Evolutionary conservation across 148 eudicot genomes (phyloP), one percentile per base, ranked within the genome.

Genomic region (Rheum nobile): DNA sequence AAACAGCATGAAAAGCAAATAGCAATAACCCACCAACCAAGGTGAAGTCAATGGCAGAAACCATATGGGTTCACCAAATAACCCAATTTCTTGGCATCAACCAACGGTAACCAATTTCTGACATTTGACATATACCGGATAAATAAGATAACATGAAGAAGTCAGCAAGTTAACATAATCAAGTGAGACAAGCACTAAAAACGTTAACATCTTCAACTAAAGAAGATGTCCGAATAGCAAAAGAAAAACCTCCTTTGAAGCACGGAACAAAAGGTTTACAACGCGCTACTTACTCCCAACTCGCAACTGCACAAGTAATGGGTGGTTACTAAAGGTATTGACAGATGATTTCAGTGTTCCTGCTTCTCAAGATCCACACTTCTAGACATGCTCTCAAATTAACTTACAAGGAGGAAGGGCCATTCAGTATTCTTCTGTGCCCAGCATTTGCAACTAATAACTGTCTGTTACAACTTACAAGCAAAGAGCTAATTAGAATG

Each of bases 241-340:
- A 31, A 32, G 1, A 31, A 54, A 61, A 61, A 29, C 35, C 69
- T 44, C 28, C 39, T 65, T 32, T 65, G 3, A 41, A 32, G 10
- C 39, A 65, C 10, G 41, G 21, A 65, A 65, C 41, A 32, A 32
- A 65, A 65, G 70, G 70, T 9, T 65, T 65, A 65, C 69, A 48
- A 65, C n/a, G 38, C 70, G 41, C 17, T 65, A 65, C 70, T 65
- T 65, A 65, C 70, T 65, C 70, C 70, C 70, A 65, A 65, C 70
- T 65, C 70, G 70, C 70, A 65, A 34, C 70, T 65, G 70, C 70
- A 65, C 70, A 65, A 65, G 70, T 65, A 65, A 65, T 65, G 70
- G 70, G 47, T 37, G 54, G 41, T 34, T 31, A 65, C 70, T 65
- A 65, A 65, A 17, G 38, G 41, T 65, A 65, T 65, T 13, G 70